Percentiles rank a stretch among this genome's conserved stretches.
Evolutionary conservation across 2,329 filamentous ascomycete species (phyloP).

Genomic region (Ascomycota sp.): DNA sequence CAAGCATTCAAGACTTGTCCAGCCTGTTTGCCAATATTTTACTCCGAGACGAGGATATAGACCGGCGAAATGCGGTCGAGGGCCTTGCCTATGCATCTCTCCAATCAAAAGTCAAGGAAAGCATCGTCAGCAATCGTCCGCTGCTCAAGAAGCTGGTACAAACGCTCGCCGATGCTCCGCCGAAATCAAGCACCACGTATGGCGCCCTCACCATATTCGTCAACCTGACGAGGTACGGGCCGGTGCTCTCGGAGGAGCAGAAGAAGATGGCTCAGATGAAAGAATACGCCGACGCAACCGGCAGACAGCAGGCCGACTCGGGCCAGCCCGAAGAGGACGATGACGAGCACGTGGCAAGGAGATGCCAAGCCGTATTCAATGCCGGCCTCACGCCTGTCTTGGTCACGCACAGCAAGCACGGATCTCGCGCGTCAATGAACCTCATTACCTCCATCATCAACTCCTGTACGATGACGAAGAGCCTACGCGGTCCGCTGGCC

Average conservation of each 20-base stretch:
- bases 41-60: slow-evolving; percentile 32
- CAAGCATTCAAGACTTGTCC: slow-evolving; percentile 45
- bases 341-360: slow-evolving; percentile 50
- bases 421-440: slow-evolving; percentile 48
- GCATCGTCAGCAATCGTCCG: slow-evolving; percentile 43
- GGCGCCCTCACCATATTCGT: slow-evolving; percentile 69
- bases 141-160: slow-evolving; percentile 54
- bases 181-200: slow-evolving; percentile 56
- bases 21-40: slow-evolving; percentile 47
- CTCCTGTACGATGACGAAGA: slow-evolving; percentile 53
- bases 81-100: slow-evolving; percentile 83
- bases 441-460: slow-evolving; percentile 61
- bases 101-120: slow-evolving; percentile 68
- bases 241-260: slow-evolving; percentile 66
- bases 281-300: slow-evolving; percentile 76
- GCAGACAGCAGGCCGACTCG: slow-evolving; percentile 30
- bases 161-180: slow-evolving; percentile 33
- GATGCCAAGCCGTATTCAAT: slow-evolving; percentile 63
- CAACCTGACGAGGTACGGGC: slow-evolving; percentile 68
- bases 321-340: slow-evolving; percentile 45
- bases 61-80: slow-evolving; percentile 57
- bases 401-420: slow-evolving; percentile 52
- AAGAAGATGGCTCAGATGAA: slow-evolving; percentile 84
- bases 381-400: slow-evolving; percentile 60
- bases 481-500: slow-evolving; percentile 57